Base-by-base conservation (phyloP, 345 rosid genomes). In the Combretum micranthum region DNA sequence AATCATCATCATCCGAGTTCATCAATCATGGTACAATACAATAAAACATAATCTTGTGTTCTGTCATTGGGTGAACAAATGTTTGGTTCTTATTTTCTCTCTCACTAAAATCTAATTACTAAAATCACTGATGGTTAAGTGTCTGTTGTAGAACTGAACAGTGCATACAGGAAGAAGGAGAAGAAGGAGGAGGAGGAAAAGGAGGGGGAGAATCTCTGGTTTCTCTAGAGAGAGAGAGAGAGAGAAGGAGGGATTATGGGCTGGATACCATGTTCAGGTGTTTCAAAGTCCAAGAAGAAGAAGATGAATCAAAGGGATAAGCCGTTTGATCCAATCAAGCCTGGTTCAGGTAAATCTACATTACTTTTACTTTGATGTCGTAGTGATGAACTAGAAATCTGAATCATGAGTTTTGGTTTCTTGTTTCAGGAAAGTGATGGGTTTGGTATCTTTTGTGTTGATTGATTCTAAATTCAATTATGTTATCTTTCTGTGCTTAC, bases 191-290 rank as follows among this genome's bases (percentile, higher is more conserved):
- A 57, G 14, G 15, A 48, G 37, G 4, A 58, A 23, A 48, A 18
- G 50, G 15, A 16, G 42, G 25, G 17, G 25, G 21, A 22, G 15
- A 20, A 39, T 44, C 45, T 32, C 39, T 14, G 18, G 14, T 19
- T 25, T 22, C 20, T 43, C 14, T 42, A 12, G 17, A 13, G 44
- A 22, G 46, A 20, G 63, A 11, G 49, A 25, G 19, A 53, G 19
- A 21, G 50, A 10, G 53, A 39, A 52, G 52, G 26, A 37, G 32
- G 23, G 37, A 62, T 39, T 69, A 83, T 86, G 94, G 75, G 85
- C 39, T 86, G 94, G 90, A 65, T 86, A 59, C 87, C 82, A 6
- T 86, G 94, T 62, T 80, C 81, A 63, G 94, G 94, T 17, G 68
- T 72, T 53, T 72, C 87, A n/a, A 73, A 71, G 56, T 37, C 65